Evolutionary conservation across 139 green algal species (phyloP), one percentile per base, ranked within the genome.

Genomic region (Chlamydomonas schloesseri): DNA sequence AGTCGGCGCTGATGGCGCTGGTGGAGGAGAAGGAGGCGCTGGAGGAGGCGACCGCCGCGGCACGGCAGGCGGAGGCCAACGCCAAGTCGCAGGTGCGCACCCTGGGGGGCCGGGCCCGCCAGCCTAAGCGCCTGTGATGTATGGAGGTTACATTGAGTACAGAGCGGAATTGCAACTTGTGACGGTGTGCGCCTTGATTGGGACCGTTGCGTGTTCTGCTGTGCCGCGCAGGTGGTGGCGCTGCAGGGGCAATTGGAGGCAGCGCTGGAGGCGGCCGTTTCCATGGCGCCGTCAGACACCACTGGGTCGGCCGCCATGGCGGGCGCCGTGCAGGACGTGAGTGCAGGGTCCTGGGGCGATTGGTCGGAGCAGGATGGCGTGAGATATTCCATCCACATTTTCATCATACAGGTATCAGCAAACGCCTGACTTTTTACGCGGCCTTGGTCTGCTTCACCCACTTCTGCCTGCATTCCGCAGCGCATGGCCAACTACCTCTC

Each of bases 401-500:
- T n/a, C n/a, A n/a, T n/a, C n/a, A n/a, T n/a, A n/a, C n/a, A n/a
- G n/a, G n/a, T n/a, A n/a, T n/a, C n/a, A n/a, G n/a, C n/a, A n/a
- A n/a, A n/a, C n/a, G n/a, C n/a, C n/a, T n/a, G n/a, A n/a, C n/a
- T n/a, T n/a, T n/a, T n/a, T n/a, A n/a, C n/a, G n/a, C n/a, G n/a
- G n/a, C n/a, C n/a, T n/a, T n/a, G n/a, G n/a, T n/a, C n/a, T n/a
- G 6, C 42, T 50, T 8, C 42, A 50, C 42, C 42, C 42, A 50
- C 42, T 50, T 8, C 42, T 13, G 6, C 42, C 42, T 8, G 6
- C 42, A 50, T 50, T 18, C n/a, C 73, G 31, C 76, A 83, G 76
- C 76, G 76, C 5, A 83, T 83, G 76, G 15, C 70, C 26, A 60
- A 70, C 37, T 83, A 83, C 60, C 76, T 83, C 13, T 14, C 60